Evolutionary conservation across 768 basidiomycete genomes (phyloP), one percentile per base, ranked within the genome.

Genomic region (Leccinum longicurvipes): DNA sequence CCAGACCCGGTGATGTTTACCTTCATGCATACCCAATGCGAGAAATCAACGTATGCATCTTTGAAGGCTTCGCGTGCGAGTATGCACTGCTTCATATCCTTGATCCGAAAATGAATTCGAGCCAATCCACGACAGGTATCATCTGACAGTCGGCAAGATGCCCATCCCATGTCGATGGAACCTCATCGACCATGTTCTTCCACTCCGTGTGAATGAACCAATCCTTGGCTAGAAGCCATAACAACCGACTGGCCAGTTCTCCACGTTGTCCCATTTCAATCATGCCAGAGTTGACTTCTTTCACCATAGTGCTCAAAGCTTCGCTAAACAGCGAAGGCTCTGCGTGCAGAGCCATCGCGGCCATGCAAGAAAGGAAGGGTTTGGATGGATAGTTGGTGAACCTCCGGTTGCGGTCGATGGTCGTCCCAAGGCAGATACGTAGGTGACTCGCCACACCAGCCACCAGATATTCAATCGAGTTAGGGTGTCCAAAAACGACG

Each of bases 361-460:
- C 55, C 8, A 50, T 32, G 14, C 48, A 61, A 3, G 60, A 64
- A 10, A 64, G 15, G 19, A 63, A 11, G 4, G 62, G 54, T 21
- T 66, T 59, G 15, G 57, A 63, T 14, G 63, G 56, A 34, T 60
- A 59, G 15, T 32, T 31, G 9, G 63, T 61, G 19, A 55, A 61
- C 19, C 46, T 42, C 54, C 63, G 50, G n/a, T 41, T 41, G 15
- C 57, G 50, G 32, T 57, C 57, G 39, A 42, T 19, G 12, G 55
- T 57, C 5, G 31, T 56, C 34, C 25, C 28, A 21, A 51, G 51
- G 28, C 54, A 60, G 8, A 58, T 28, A 6, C 54, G 61, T 1
- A 63, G 54, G 32, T 65, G 52, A 19, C 56, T 62, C 27, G 54
- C 54, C 10, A 66, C 54, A 6, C 50, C 50, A 1, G 1, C 34